Evolutionary conservation across 2,329 filamentous ascomycete species (phyloP), one percentile per base, ranked within the genome.

Genomic region (Penicillium italicum): DNA sequence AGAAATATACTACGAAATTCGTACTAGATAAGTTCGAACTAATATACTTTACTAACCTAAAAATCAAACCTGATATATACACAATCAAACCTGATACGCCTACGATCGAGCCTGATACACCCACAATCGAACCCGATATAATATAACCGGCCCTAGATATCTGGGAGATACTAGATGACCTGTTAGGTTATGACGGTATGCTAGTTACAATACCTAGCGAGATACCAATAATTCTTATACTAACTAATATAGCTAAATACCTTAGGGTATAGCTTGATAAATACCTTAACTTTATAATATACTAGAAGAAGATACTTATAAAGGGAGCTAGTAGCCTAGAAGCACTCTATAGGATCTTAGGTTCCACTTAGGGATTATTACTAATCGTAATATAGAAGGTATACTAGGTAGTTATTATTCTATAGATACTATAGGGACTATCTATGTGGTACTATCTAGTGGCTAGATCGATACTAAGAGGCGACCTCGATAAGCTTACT

Each of bases 241-340:
- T 41, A 28, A 8, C 18, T 0, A 14, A 36, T 11, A 2, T 24
- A 47, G 36, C 49, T 1, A 49, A 41, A 42, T 63, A 63, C 26
- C 55, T 63, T 0, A 48, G 59, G 3, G 4, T 58, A 3, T 62
- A 30, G 58, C 47, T 61, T 0, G 57, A 63, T 18, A 47, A 53
- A 9, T 9, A 28, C 12, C 56, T 63, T 0, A 48, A 31, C 0
- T 62, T 62, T 8, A 7, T 22, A 1, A 38, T 20, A 2, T 45
- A 63, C 26, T 28, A 47, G 0, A 24, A 47, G 0, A 56, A 58
- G 16, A 40, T 48, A 0, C 24, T 57, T 1, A 48, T 49, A 0
- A 65, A 63, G 18, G 59, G 55, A 2, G 50, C 38, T 0, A 8
- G 34, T 1, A 59, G 31, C 5, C n/a, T 43, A 0, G 41, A 43